phyloP scores from a whole-genome alignment of 805 yeast genomes.

The Peterozyma toletana region DNA sequence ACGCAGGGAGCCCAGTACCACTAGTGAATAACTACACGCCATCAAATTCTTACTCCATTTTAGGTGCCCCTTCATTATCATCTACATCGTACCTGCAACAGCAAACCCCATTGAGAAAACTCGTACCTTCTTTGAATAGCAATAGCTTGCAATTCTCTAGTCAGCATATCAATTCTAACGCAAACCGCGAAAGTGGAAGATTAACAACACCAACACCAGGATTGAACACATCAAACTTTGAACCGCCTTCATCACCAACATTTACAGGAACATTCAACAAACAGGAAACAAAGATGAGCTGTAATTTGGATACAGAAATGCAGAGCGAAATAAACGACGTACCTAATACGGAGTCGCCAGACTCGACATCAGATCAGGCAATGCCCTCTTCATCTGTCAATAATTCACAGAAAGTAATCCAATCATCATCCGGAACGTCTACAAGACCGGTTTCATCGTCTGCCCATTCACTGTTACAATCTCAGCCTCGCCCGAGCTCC shows the following conservation, averaged over 20 bases:
- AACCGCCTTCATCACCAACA: slow-evolving; percentile 14
- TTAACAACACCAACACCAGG: slow-evolving; percentile 29
- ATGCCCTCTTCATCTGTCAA: not conserved
- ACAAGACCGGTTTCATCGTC: no score
- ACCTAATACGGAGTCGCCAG: slow-evolving; percentile 7
- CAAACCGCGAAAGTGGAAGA: not conserved
- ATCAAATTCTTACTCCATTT: not conserved
- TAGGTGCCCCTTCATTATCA: not conserved
- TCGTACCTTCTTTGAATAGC: slow-evolving; percentile 1
- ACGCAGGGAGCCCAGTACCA: no score
- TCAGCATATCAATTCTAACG: no score
- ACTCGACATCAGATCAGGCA: slow-evolving; percentile 3
- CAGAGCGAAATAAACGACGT: slow-evolving; percentile 7
- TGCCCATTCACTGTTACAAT: no score
- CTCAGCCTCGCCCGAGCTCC: no score
- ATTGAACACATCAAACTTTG: slow-evolving; percentile 17
- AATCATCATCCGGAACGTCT: not conserved
- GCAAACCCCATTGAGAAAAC: slow-evolving; percentile 1
- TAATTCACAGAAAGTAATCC: not conserved
- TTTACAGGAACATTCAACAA: slow-evolving; percentile 4
- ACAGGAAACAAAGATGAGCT: not conserved
- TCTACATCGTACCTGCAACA: not conserved
- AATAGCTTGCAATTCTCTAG: not conserved
- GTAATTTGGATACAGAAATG: slow-evolving; percentile 2
- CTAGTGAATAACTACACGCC: no score